Percentiles rank a stretch among this genome's conserved stretches.
These are phyloP conservation scores for Acanthamoeba healyi DNA, from an alignment of 208 protist genomes.

Conservation along the genomic window DNA sequence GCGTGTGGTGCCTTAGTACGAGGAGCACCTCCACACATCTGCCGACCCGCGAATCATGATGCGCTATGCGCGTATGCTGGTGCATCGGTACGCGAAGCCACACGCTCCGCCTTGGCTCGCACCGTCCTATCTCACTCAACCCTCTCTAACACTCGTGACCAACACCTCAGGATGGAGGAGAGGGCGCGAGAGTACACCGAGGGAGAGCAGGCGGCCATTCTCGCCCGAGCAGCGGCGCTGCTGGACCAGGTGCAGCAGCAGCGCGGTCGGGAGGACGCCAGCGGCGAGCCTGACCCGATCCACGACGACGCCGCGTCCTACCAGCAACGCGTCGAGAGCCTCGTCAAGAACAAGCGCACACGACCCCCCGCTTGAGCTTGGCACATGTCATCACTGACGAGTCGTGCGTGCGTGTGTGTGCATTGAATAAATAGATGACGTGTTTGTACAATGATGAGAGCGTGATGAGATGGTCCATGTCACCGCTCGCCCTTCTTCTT, in stretches of 20 bases:
- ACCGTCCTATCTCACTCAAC: no score
- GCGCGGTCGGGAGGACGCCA: neutral
- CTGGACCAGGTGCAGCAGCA: neutral
- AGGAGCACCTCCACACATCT: neutral
- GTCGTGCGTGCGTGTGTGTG: no score
- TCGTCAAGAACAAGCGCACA: constrained; percentile 31
- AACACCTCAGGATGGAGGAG: no score
- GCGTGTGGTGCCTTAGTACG: constrained; percentile 4
- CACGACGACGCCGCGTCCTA: neutral
- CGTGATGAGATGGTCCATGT: neutral
- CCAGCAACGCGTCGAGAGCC: neutral
- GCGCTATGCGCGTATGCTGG: constrained; percentile 23
- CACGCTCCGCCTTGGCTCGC: no score
- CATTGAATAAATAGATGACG: neutral
- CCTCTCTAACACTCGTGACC: no score
- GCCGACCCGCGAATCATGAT: neutral
- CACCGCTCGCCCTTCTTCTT: neutral
- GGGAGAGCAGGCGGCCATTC: neutral
- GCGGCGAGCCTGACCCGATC: neutral
- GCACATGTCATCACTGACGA: no score
- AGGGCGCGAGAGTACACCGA: constrained; percentile 18
- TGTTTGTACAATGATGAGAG: neutral
- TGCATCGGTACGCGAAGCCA: neutral
- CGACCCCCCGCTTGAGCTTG: neutral
- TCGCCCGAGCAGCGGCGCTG: neutral